Conservation (phyloP, 371 early-diverging fungal genomes). For the Lichtheimia corymbifera region DNA sequence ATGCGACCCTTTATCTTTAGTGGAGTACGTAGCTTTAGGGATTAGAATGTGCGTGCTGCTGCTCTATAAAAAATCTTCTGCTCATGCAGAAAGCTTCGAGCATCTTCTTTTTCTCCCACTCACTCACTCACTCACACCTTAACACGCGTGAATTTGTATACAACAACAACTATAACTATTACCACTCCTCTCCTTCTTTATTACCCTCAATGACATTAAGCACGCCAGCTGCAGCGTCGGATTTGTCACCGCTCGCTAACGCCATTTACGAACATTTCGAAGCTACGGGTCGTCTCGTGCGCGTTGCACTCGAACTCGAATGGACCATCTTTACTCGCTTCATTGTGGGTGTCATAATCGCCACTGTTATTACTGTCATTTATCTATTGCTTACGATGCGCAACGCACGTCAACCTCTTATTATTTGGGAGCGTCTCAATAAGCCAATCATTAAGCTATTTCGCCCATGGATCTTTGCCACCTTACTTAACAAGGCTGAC, state of each 20-base stretch:
- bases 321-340: constrained; percentile 52
- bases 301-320: constrained; percentile 42
- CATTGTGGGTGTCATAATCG: constrained; percentile 28
- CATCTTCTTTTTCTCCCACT: constrained; percentile 4
- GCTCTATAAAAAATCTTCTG: background rate
- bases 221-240: background rate
- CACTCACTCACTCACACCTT: background rate
- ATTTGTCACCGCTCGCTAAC: constrained; percentile 10
- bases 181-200: background rate
- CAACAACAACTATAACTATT: background rate
- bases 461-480: constrained; percentile 45
- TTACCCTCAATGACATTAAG: background rate
- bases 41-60: background rate
- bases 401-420: constrained; percentile 40
- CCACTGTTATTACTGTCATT: constrained; percentile 33
- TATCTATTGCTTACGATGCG: constrained; percentile 44
- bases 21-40: constrained; percentile 17
- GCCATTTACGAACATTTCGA: constrained; percentile 42
- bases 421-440: constrained; percentile 48
- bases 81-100: constrained; percentile 1
- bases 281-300: constrained; percentile 36
- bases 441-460: constrained; percentile 48
- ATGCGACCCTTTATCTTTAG: constrained; percentile 29
- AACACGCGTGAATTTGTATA: too few species aligned
- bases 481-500: constrained; percentile 33